phyloP scores from a whole-genome alignment of 768 basidiomycete species.

The Lactifluus hygrophoroides region DNA sequence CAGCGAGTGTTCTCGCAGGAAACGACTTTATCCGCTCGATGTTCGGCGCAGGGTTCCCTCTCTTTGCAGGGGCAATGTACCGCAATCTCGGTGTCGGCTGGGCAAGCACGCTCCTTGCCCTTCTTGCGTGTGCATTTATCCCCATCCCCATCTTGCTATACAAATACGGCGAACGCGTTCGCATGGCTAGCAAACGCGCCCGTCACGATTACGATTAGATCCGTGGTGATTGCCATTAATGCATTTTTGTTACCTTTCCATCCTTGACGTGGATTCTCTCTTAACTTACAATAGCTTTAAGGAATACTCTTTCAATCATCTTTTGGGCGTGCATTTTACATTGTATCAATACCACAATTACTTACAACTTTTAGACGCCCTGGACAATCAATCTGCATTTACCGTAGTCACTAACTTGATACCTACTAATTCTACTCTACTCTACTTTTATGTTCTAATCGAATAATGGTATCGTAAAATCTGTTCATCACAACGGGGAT shows the following conservation, averaged over 20 bases:
- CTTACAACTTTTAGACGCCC: neutral
- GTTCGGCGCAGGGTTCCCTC: constrained; percentile 16
- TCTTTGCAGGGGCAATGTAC: constrained; percentile 23
- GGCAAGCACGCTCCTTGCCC: constrained; percentile 24
- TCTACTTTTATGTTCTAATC: neutral
- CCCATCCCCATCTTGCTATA: constrained; percentile 21
- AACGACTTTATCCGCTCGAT: constrained; percentile 29
- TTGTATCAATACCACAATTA: neutral
- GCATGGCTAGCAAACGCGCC: constrained; percentile 15
- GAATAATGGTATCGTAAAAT: too few species aligned
- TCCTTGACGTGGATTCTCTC: neutral
- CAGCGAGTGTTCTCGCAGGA: constrained; percentile 29
- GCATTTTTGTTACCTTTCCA: too few species aligned
- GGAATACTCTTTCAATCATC: neutral
- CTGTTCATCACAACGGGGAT: too few species aligned
- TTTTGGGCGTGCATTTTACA: neutral
- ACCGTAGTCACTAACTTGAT: neutral
- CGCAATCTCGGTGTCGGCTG: constrained; percentile 24
- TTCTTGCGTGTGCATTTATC: constrained; percentile 24
- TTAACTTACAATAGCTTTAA: neutral
- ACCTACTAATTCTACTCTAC: neutral
- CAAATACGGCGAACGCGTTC: constrained; percentile 15
- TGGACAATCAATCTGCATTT: neutral
- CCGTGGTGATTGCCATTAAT: neutral
- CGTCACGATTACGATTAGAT: constrained; percentile 18